Evolutionary conservation across 2,329 filamentous ascomycete species (phyloP).

Genomic region (Alternaria ethzedia): DNA sequence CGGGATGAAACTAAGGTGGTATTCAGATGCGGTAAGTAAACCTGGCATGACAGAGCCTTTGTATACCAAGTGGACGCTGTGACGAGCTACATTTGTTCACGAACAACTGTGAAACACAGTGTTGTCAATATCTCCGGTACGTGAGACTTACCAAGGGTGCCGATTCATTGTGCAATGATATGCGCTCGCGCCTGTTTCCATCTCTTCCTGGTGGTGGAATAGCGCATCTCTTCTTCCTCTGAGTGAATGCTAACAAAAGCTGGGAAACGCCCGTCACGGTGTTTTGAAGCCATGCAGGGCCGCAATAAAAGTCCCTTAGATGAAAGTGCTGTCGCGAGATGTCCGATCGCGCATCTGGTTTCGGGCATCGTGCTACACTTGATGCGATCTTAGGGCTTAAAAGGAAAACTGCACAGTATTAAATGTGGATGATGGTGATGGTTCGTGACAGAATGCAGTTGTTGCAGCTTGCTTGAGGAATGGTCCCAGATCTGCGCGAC

Average conservation of each 20-base stretch:
- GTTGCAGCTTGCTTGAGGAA: neutral
- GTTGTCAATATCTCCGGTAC: neutral
- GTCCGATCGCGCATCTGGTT: neutral
- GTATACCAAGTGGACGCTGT: neutral
- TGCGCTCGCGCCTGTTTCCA: rapidly evolving
- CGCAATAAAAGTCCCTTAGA: neutral
- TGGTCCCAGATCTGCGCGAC: neutral
- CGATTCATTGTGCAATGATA: too few relatives aligned
- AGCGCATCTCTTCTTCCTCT: too few relatives aligned
- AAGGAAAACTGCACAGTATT: neutral
- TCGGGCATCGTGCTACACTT: too few relatives aligned
- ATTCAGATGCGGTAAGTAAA: neutral
- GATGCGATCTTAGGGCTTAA: too few relatives aligned
- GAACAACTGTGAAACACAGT: neutral
- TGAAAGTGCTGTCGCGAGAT: neutral
- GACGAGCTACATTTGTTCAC: neutral
- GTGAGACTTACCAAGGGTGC: neutral
- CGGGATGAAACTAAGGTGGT: neutral
- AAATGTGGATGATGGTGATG: neutral
- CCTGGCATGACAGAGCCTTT: rapidly evolving
- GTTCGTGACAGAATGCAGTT: rapidly evolving
- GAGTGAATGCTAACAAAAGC: too few relatives aligned
- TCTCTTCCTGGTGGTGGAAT: too few relatives aligned
- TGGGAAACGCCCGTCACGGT: too few relatives aligned
- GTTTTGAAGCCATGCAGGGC: too few relatives aligned